phyloP scores from a whole-genome alignment of 2,329 filamentous ascomycete genomes.

The Biscogniauxia mediterranea region DNA sequence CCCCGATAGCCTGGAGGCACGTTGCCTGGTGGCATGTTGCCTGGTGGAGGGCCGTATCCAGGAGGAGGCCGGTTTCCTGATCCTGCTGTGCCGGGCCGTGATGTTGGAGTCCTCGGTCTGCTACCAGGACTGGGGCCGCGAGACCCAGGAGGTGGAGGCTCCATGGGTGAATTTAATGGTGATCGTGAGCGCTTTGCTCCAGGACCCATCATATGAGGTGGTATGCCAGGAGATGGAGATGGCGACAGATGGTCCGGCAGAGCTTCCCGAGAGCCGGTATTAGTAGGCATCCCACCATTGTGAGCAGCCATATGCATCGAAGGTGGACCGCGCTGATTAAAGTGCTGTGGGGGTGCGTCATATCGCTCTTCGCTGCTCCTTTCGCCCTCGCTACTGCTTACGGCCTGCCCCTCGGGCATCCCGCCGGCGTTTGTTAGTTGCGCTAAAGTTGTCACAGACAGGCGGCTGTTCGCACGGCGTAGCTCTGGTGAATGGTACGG shows the following conservation, averaged over 20 bases:
- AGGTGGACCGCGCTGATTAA: conserved; percentile 40
- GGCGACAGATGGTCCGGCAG: conserved; percentile 38
- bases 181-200: conserved; percentile 44
- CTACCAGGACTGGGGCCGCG: conserved; percentile 34
- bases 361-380: conserved; percentile 34
- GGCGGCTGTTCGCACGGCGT: conserved; percentile 76
- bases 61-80: conserved; percentile 25
- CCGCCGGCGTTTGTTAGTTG: conserved; percentile 73
- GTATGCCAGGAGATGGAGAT: conserved; percentile 37
- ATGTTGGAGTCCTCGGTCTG: conserved; percentile 30
- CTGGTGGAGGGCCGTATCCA: conserved; percentile 23
- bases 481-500: conserved; percentile 76
- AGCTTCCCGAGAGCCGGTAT: conserved; percentile 55
- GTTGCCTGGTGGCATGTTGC: conserved; percentile 24
- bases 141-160: conserved; percentile 31
- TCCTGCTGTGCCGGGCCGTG: conserved; percentile 28
- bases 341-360: conserved; percentile 32
- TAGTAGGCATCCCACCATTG: conserved; percentile 52
- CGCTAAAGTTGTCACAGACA: conserved; percentile 77
- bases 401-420: conserved; percentile 39
- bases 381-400: conserved; percentile 28
- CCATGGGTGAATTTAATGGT: conserved; percentile 38
- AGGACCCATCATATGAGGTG: conserved; percentile 41
- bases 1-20: conserved; percentile 33
- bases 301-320: conserved; percentile 52